Evolutionary conservation across 768 basidiomycete species (phyloP).

Genomic region (Suillus luteus): DNA sequence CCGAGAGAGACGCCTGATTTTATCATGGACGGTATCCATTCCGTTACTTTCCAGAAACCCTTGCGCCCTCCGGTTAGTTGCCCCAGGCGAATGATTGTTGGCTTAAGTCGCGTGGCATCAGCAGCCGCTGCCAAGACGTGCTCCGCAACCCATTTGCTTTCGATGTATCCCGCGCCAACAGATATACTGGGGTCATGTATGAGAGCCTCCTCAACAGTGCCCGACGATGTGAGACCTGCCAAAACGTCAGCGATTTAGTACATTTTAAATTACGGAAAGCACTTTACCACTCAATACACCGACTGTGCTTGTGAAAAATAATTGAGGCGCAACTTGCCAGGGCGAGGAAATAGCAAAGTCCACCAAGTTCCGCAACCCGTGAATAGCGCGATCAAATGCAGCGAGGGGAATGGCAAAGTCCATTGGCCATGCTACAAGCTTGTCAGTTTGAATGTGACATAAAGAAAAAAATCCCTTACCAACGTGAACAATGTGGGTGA

Average conservation of each 20-base stretch:
- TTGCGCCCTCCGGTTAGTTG: conserved; percentile 43
- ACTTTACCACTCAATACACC: conserved; percentile 27
- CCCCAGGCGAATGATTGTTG: conserved; percentile 43
- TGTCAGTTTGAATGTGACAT: conserved; percentile 2
- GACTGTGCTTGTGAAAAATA: conserved; percentile 38
- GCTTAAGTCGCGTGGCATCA: conserved; percentile 28
- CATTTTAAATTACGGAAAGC: not conserved
- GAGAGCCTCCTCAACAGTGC: conserved; percentile 17
- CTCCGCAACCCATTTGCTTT: conserved; percentile 47
- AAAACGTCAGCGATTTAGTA: not conserved
- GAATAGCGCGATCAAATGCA: conserved; percentile 32
- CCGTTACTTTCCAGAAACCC: conserved; percentile 44
- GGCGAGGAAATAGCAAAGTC: conserved; percentile 33
- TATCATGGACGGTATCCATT: conserved; percentile 48
- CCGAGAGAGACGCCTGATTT: conserved; percentile 30
- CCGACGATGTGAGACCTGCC: not conserved
- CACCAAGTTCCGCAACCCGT: conserved; percentile 34
- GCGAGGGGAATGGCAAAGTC: conserved; percentile 39
- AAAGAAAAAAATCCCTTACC: not conserved
- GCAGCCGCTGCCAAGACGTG: conserved; percentile 35
- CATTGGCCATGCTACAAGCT: conserved; percentile 38
- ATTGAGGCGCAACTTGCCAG: conserved; percentile 19
- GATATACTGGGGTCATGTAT: conserved; percentile 26
- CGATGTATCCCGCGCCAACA: conserved; percentile 39
- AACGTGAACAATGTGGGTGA: conserved; percentile 11